These are phyloP conservation scores for Plasmopara muralis DNA, from an alignment of 352 stramenopile genomes.

Conservation along the genomic window DNA sequence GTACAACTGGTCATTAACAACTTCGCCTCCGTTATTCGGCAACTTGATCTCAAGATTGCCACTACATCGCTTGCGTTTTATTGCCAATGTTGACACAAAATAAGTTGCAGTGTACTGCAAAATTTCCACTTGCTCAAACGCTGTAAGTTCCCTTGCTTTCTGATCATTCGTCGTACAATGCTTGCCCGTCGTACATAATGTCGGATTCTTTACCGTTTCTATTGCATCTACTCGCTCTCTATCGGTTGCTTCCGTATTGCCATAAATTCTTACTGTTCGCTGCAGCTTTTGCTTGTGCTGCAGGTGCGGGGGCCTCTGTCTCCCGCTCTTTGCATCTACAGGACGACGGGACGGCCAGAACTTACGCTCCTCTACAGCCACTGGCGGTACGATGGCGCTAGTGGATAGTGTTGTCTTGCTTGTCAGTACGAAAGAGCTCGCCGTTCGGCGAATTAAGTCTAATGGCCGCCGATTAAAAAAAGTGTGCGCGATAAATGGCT, in stretches of 20 bases:
- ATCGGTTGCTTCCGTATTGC: constrained; percentile 1
- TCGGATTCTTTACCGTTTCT: constrained; percentile 10
- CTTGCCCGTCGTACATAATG: constrained; percentile 17
- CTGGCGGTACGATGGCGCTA: constrained; percentile 1
- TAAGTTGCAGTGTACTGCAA: constrained; percentile 38
- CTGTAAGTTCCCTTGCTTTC: constrained; percentile 33
- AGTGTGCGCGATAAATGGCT: constrained; percentile 29
- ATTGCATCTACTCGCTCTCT: constrained; percentile 7
- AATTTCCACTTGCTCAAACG: constrained; percentile 48
- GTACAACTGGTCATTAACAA: constrained; percentile 36
- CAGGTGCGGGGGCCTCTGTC: constrained; percentile 17
- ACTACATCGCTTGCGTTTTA: constrained; percentile 30
- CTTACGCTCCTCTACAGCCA: constrained; percentile 15
- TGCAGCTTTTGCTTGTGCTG: constrained; percentile 16
- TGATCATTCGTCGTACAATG: constrained; percentile 25
- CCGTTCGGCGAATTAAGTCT: constrained; percentile 32
- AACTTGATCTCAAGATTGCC: constrained; percentile 28
- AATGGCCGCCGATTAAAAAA: constrained; percentile 45
- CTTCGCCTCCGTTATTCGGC: constrained; percentile 17
- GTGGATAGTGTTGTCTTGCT: background rate
- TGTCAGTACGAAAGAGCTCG: constrained; percentile 25
- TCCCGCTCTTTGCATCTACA: constrained; percentile 8
- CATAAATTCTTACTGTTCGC: background rate
- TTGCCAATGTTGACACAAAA: constrained; percentile 34
- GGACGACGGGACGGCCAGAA: constrained; percentile 18